Evolutionary conservation across 2,329 filamentous ascomycete genomes (phyloP), one percentile per base, ranked within the genome.

Genomic region (Shiraia sp.): DNA sequence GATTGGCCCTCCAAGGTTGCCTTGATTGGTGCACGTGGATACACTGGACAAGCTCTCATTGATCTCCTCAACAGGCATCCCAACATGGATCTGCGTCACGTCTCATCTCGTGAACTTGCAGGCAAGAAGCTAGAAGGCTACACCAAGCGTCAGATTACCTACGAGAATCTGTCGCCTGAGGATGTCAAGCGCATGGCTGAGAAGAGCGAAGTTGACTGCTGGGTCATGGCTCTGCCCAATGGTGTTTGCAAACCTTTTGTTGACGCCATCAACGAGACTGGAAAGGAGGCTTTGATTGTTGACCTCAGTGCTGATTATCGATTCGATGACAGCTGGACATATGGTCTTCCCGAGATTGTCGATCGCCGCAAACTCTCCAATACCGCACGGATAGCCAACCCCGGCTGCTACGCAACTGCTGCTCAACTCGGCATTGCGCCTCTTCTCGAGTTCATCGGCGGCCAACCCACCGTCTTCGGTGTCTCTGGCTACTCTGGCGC

Each of bases 241-340:
- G 88, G 89, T 47, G 90, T 96, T 35, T 96, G 90, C 81, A 88
- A 90, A 74, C 91, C 93, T 0, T 99, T 87, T 57, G 87, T 97
- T 8, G 89, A 97, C 51, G 92, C 92, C 6, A 82, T 97, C 38
- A 82, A 91, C 57, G 80, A 86, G 61, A 82, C 79, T 23, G 82
- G 82, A 43, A 75, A 75, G 36, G 80, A 80, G 49, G 90, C 87
- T 57, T 76, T 97, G 28, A 88, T 97, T 55, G 79, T 99, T 32
- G 93, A 99, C 68, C 80, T 99, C 25, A 96, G 90, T n/a, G 93
- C 93, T 46, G 93, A 99, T 73, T 95, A 96, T 72, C 85, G 92
- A 36, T 97, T 96, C 68, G 87, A 95, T 64, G 74, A 78, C 42
- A 78, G 79, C 16, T 95, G 90, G 91, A 89, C 88, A 0, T 97